Evolutionary conservation across 495 filamentous ascomycete species (phyloP).

Genomic region (Hypoxylon trugodes): DNA sequence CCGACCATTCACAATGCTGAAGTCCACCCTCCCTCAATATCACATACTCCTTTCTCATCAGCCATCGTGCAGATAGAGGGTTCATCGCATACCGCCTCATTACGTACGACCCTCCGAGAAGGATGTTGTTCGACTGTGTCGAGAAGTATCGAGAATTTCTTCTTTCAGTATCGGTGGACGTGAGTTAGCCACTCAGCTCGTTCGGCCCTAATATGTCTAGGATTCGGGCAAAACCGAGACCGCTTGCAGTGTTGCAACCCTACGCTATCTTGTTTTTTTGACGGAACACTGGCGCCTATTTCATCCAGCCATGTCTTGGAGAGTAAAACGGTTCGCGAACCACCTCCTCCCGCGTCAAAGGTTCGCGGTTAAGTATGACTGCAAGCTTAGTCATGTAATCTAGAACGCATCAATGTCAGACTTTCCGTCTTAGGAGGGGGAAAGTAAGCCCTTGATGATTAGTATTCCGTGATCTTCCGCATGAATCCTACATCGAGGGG

Average conservation of each 20-base stretch:
- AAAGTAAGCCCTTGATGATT: not conserved
- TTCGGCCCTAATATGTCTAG: constrained; percentile 10
- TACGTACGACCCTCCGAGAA: constrained; percentile 6
- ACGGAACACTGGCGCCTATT: constrained; percentile 5
- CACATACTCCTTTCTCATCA: constrained; percentile 15
- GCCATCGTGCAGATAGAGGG: constrained; percentile 24
- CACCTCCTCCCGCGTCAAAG: constrained; percentile 4
- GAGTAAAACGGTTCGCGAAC: constrained; percentile 27
- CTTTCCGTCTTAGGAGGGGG: constrained; percentile 2
- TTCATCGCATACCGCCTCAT: constrained; percentile 12
- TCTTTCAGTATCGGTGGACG: constrained; percentile 23
- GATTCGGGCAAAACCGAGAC: constrained; percentile 25
- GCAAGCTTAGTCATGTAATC: constrained; percentile 28
- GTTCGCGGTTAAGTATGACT: constrained; percentile 8
- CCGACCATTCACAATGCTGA: constrained; percentile 1
- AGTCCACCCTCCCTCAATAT: not conserved
- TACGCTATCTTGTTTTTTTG: not conserved
- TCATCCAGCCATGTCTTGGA: constrained; percentile 31
- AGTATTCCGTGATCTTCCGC: constrained; percentile 14
- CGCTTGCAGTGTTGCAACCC: constrained; percentile 18
- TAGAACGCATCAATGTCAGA: constrained; percentile 17
- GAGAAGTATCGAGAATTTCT: constrained; percentile 14
- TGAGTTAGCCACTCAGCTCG: constrained; percentile 28
- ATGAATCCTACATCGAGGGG: constrained; percentile 1
- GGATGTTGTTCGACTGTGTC: constrained; percentile 10